phyloP scores from a whole-genome alignment of 2,329 filamentous ascomycete genomes.

The Aspergillus flavus region DNA sequence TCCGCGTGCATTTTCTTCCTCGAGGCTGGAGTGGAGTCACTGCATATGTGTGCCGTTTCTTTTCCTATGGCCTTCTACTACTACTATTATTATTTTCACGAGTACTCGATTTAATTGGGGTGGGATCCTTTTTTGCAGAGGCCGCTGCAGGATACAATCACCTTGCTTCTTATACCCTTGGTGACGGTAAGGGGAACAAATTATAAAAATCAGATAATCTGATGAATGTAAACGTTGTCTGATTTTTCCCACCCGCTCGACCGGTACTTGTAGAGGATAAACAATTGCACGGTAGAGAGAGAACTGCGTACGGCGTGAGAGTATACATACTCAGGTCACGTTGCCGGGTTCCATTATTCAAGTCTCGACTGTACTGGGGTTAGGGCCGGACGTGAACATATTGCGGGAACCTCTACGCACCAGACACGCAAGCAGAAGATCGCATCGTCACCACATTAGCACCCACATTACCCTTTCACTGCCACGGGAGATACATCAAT shows the following conservation, averaged over 20 bases:
- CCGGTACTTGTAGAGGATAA: background rate
- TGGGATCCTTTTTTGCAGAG: background rate
- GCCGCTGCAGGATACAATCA: background rate
- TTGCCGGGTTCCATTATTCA: background rate
- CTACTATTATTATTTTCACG: conserved; percentile 6
- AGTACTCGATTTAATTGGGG: conserved; percentile 10
- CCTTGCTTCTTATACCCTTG: conserved; percentile 4
- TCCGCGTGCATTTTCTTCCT: conserved; percentile 7
- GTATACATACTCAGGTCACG: background rate
- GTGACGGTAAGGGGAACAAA: background rate
- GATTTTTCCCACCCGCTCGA: background rate
- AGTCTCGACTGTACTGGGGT: background rate
- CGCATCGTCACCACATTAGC: background rate
- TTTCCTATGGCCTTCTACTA: conserved; percentile 1
- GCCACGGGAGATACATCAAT: background rate
- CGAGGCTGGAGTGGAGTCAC: background rate
- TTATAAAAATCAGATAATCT: background rate
- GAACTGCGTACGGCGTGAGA: too few species aligned
- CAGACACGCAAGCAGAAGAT: conserved; percentile 1
- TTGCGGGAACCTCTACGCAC: background rate
- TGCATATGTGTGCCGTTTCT: conserved; percentile 3
- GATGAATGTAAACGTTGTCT: background rate
- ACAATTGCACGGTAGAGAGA: background rate
- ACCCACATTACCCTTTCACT: background rate
- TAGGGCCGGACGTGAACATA: background rate